Conservation (phyloP, 2,329 filamentous ascomycete species). For the Capronia coronata region DNA sequence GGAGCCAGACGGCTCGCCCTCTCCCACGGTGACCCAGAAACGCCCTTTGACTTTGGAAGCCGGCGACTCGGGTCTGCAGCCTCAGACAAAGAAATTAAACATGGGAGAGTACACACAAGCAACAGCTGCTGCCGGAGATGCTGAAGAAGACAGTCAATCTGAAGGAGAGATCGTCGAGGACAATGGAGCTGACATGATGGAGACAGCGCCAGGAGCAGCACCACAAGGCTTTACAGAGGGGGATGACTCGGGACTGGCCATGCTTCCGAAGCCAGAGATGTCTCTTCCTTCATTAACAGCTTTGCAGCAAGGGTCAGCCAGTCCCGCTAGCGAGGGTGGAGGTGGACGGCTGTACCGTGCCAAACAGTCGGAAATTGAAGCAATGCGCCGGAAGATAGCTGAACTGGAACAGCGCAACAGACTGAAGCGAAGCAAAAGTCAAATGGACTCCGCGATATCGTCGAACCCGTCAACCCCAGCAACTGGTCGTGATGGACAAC, state of each 20-base stretch:
- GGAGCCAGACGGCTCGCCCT: background rate
- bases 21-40: slow-evolving; percentile 4
- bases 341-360: slow-evolving; percentile 39
- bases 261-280: background rate
- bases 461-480: slow-evolving; percentile 26
- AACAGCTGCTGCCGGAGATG: background rate
- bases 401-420: slow-evolving; percentile 43
- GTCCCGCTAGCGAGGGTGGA: slow-evolving; percentile 28
- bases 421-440: slow-evolving; percentile 36
- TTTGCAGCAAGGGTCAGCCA: background rate
- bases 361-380: slow-evolving; percentile 45
- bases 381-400: slow-evolving; percentile 45
- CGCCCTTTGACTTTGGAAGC: slow-evolving; percentile 7
- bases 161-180: slow-evolving; percentile 22
- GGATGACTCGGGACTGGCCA: slow-evolving; percentile 23
- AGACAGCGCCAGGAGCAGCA: slow-evolving; percentile 6
- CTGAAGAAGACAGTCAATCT: slow-evolving; percentile 13
- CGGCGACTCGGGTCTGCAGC: slow-evolving; percentile 1
- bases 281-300: background rate
- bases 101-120: slow-evolving; percentile 15
- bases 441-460: slow-evolving; percentile 34
- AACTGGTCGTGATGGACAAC: slow-evolving; percentile 5
- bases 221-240: slow-evolving; percentile 5
- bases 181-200: slow-evolving; percentile 10
- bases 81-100: slow-evolving; percentile 7